Evolutionary conservation across 2,329 filamentous ascomycete species (phyloP), one percentile per base, ranked within the genome.

Genomic region (Beauveria medogensis): DNA sequence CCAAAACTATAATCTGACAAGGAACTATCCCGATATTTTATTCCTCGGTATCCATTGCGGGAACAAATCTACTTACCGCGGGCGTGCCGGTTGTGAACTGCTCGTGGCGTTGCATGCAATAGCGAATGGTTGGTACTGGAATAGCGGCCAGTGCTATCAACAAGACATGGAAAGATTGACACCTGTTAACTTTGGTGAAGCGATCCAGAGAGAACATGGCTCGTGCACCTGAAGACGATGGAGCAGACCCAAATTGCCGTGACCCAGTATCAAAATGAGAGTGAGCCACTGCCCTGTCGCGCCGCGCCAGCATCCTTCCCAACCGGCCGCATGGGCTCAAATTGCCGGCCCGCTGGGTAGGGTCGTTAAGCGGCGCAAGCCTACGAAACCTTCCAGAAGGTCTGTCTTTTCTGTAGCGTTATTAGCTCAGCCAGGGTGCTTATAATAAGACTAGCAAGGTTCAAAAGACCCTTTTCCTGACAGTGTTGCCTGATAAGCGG

Each of bases 361-460:
- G 58, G 58, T 52, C 30, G 60, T 46, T 48, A 60, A 56, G 63
- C 30, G 57, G 41, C 54, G 46, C 52, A 60, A 53, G 63, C 30
- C 60, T 47, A 44, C 60, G 63, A 64, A 63, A 64, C 64, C 64
- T 65, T 65, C 64, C 54, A 64, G 64, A 65, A 65, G 62, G 62
- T 34, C 52, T 9, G 53, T 63, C 59, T 62, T 9, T 53, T 63
- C 59, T 62, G 57, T 57, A 57, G 12, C 37, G 47, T 52, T 52
- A 52, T 59, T 59, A 56, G 47, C 55, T 57, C 44, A 44, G 57
- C 59, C 55, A 61, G 62, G 62, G 63, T 60, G 52, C 41, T 51
- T 41, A 46, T 37, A 51, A 22, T 10, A 22, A 34, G 24, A 12
- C 46, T 51, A 51, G 34, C 43, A 37, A 18, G 54, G 54, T 5